phyloP scores from a whole-genome alignment of 345 rosid species.

The Erucastrum elatum region DNA sequence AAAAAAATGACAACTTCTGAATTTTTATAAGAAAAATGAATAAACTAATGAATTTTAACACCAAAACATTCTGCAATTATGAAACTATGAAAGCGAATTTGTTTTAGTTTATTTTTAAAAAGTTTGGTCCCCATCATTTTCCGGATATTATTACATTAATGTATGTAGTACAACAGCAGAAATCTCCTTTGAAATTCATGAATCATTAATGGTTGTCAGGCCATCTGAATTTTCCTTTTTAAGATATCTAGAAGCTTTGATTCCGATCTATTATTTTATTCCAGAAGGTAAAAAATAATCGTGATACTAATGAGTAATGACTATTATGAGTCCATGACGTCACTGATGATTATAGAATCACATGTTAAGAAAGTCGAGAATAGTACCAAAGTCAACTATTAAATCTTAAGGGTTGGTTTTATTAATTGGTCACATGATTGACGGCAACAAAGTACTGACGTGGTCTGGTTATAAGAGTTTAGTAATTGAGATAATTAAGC shows the following conservation, averaged over 20 bases:
- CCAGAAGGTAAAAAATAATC: background rate
- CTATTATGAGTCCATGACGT: conserved; percentile 34
- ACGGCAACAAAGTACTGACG: background rate
- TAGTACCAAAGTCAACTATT: conserved; percentile 24
- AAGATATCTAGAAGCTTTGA: background rate
- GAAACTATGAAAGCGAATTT: background rate
- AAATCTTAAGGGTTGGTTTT: background rate
- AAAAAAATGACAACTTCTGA: background rate
- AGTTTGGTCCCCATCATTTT: background rate
- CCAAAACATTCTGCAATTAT: background rate
- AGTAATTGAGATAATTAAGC: background rate
- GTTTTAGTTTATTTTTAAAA: background rate
- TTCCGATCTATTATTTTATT: background rate
- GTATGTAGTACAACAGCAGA: background rate
- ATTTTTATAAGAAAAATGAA: background rate
- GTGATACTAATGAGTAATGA: conserved; percentile 3
- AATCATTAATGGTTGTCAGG: conserved; percentile 19
- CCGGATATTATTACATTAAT: background rate
- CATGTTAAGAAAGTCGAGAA: conserved; percentile 14
- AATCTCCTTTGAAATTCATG: background rate
- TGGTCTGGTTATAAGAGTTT: conserved; percentile 1
- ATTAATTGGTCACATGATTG: background rate
- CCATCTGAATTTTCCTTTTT: conserved; percentile 11
- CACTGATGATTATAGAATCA: conserved; percentile 34
- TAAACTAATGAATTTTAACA: background rate